Conservation (phyloP, 108 stramenopile species). For the Tribonema minus region DNA sequence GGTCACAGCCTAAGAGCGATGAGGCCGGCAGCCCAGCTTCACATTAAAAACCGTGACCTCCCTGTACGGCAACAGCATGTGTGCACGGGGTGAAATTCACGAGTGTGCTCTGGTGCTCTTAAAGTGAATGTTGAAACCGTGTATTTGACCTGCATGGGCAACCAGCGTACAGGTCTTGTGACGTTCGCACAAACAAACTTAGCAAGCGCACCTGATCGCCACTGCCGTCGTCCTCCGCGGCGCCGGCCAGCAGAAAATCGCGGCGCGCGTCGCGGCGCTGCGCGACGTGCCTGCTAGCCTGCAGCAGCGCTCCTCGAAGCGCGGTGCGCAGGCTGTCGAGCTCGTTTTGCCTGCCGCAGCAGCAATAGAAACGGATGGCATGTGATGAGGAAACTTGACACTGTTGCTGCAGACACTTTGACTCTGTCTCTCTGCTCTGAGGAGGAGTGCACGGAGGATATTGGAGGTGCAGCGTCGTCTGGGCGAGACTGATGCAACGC, state of each 20-base stretch:
- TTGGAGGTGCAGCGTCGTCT: neutral
- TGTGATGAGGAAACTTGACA: neutral
- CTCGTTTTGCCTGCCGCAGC: neutral
- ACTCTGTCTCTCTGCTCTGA: too few relatives aligned
- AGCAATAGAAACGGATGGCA: neutral
- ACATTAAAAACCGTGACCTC: too few relatives aligned
- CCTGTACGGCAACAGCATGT: too few relatives aligned
- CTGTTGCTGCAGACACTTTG: neutral
- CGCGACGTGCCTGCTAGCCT: neutral
- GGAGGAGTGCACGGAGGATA: neutral
- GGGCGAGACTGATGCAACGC: neutral
- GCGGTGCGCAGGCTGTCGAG: neutral
- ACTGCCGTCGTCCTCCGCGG: neutral
- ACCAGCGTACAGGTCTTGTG: too few relatives aligned
- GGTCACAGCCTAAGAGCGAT: too few relatives aligned
- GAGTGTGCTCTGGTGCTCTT: too few relatives aligned
- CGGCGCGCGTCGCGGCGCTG: neutral
- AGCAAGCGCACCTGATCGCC: too few relatives aligned
- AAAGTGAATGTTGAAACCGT: too few relatives aligned
- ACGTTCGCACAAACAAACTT: too few relatives aligned
- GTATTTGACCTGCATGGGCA: too few relatives aligned
- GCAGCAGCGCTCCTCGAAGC: neutral
- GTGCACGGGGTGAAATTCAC: too few relatives aligned
- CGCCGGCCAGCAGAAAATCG: neutral
- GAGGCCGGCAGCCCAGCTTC: too few relatives aligned